Conservation (phyloP, 2,329 filamentous ascomycete genomes). For the Calonectria hawksworthii region DNA sequence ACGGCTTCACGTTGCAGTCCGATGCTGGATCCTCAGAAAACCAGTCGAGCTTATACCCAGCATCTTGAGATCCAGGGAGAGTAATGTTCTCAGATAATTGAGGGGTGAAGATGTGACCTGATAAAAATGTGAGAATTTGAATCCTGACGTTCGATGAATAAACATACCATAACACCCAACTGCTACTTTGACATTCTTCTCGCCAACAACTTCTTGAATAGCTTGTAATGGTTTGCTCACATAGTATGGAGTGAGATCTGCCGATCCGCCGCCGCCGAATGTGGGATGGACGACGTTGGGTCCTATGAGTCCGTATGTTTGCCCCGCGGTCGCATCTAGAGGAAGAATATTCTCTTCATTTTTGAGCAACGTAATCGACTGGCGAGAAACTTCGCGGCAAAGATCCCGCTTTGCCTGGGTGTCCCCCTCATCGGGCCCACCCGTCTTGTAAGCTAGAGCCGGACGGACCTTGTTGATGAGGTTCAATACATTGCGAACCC, state of each 20-base stretch:
- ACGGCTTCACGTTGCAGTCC: not conserved
- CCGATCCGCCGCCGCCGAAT: constrained; percentile 48
- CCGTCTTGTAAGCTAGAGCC: not conserved
- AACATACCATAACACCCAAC: constrained; percentile 17
- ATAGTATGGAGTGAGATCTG: constrained; percentile 47
- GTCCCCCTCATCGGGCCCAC: not conserved
- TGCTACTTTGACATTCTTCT: constrained; percentile 15
- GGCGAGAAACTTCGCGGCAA: constrained; percentile 52
- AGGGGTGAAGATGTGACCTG: constrained; percentile 6
- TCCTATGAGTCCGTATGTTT: constrained; percentile 52
- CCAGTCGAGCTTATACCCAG: constrained; percentile 3
- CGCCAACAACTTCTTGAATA: constrained; percentile 35
- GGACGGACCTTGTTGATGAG: constrained; percentile 19
- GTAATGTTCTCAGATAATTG: not conserved
- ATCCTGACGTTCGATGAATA: not conserved
- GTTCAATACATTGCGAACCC: constrained; percentile 40
- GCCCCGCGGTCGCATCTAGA: constrained; percentile 22
- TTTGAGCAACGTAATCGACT: constrained; percentile 61
- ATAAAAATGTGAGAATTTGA: not conserved
- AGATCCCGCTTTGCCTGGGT: constrained; percentile 40
- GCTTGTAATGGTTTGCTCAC: constrained; percentile 47
- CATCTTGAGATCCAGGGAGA: not conserved
- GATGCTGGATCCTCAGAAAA: not conserved
- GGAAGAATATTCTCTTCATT: constrained; percentile 23
- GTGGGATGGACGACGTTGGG: constrained; percentile 52